Conservation (phyloP, 2,329 filamentous ascomycete species). For the Colletotrichum camelliae region DNA sequence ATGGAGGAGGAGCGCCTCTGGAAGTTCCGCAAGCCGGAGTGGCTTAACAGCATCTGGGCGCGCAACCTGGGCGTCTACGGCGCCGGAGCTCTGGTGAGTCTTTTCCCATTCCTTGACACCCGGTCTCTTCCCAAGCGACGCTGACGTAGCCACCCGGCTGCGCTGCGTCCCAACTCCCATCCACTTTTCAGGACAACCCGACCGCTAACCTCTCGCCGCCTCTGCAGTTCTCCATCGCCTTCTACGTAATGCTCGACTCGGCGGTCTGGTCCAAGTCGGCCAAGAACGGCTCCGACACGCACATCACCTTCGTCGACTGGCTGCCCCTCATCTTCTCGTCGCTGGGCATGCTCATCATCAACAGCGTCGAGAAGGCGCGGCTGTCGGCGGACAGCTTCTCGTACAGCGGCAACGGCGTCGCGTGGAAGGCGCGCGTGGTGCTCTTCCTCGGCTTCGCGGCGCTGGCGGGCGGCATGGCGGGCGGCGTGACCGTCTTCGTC, state of each 20-base stretch:
- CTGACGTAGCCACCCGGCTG: background rate
- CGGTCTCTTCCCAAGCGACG: background rate
- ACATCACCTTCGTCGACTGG: constrained; percentile 74
- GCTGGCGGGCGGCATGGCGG: constrained; percentile 71
- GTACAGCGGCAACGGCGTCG: constrained; percentile 67
- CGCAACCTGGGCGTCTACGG: constrained; percentile 69
- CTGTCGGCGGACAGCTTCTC: constrained; percentile 68
- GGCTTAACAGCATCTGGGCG: constrained; percentile 69
- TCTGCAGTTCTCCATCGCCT: constrained; percentile 69
- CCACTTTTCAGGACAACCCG: background rate
- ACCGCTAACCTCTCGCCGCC: background rate
- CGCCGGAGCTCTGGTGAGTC: constrained; percentile 66
- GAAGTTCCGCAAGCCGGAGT: constrained; percentile 71
- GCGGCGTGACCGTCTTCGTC: constrained; percentile 71
- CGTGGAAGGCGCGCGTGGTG: constrained; percentile 72
- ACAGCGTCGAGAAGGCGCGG: constrained; percentile 71
- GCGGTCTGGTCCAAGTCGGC: constrained; percentile 70
- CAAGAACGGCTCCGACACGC: constrained; percentile 64
- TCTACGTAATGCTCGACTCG: constrained; percentile 72
- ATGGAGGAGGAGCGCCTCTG: constrained; percentile 72
- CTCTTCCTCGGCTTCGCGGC: constrained; percentile 71
- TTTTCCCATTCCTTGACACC: background rate
- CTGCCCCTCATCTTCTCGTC: constrained; percentile 71
- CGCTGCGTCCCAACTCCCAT: background rate
- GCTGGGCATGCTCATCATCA: constrained; percentile 75